These are phyloP conservation scores for Cordyceps cateniannulata DNA, from an alignment of 2,329 filamentous ascomycete genomes.

Conservation along the genomic window DNA sequence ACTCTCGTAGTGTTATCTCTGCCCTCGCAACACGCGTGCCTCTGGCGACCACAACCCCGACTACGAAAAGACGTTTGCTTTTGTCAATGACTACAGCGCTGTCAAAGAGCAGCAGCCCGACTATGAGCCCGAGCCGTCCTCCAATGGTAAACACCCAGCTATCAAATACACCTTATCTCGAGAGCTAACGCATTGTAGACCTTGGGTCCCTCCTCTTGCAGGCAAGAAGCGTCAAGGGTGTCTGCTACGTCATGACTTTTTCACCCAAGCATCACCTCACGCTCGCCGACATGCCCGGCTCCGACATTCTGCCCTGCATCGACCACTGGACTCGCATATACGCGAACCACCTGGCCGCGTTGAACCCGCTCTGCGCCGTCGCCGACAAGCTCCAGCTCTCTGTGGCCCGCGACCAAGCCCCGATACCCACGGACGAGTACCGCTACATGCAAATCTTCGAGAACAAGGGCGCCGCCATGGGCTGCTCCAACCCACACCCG, in stretches of 20 bases:
- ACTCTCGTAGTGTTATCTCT: constrained; percentile 74
- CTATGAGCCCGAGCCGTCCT: constrained; percentile 47
- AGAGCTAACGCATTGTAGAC: constrained; percentile 38
- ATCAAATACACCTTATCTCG: background rate
- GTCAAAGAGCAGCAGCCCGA: constrained; percentile 89
- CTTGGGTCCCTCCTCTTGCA: constrained; percentile 70
- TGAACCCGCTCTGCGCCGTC: constrained; percentile 51
- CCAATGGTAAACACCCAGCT: constrained; percentile 25
- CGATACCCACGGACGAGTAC: constrained; percentile 64
- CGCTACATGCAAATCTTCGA: constrained; percentile 99
- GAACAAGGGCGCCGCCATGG: constrained; percentile 97
- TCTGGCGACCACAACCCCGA: constrained; percentile 80
- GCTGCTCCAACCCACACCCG: constrained; percentile 96
- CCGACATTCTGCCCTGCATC: constrained; percentile 75
- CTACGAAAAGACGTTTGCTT: constrained; percentile 83
- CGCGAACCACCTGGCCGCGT: constrained; percentile 67
- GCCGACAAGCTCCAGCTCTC: constrained; percentile 35
- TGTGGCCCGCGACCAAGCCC: constrained; percentile 29
- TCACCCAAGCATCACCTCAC: constrained; percentile 86
- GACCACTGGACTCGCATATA: constrained; percentile 92
- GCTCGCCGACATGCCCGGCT: constrained; percentile 76
- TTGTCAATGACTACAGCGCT: constrained; percentile 96
- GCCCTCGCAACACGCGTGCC: constrained; percentile 83
- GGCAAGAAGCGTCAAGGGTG: constrained; percentile 82
- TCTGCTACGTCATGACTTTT: constrained; percentile 96